Evolutionary conservation across 139 green algal genomes (phyloP), one percentile per base, ranked within the genome.

Genomic region (Chlamydomonas applanata): DNA sequence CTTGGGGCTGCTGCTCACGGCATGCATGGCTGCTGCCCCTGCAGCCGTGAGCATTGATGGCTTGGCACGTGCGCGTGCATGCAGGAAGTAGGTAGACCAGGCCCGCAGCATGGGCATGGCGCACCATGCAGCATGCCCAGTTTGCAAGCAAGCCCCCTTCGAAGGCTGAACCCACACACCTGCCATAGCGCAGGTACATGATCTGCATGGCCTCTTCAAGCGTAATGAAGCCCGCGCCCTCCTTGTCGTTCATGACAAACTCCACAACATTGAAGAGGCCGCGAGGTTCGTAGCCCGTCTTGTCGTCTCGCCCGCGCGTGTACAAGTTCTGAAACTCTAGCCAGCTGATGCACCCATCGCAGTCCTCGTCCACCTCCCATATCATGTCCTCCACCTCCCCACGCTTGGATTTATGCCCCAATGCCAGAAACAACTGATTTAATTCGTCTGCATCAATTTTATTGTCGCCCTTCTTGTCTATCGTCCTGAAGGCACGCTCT

Each of bases 331-430:
- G 89, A 73, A 98, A 98, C 78, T 98, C 94, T 17, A 78, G 56
- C 78, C 87, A 89, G 72, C 69, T 85, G 29, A 93, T 76, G 60
- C 75, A 83, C 44, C 84, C 84, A 69, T 94, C 94, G 79, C 92
- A 97, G 80, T 98, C 94, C 79, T 98, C 94, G 69, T 98, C 94
- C n/a, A 97, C 93, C 76, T 98, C 94, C 94, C 94, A 98, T 64
- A 98, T 97, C 84, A 98, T 96, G 84, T 97, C 92, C 63, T 97
- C 90, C 24, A 97, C 83, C 40, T 97, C 94, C 2, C 83, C 76
- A 35, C 90, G 86, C 62, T 89, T 93, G 3, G 85, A 53, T 36
- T 90, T 92, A 77, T 97, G 91, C 3, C 87, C 85, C 19, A 96
- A 73, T 1, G 79, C 70, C 0, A 79, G 52, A 57, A 98, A 96